Base-by-base conservation (phyloP, 2,329 filamentous ascomycete genomes). In the Pseudohalonectria lignicola region DNA sequence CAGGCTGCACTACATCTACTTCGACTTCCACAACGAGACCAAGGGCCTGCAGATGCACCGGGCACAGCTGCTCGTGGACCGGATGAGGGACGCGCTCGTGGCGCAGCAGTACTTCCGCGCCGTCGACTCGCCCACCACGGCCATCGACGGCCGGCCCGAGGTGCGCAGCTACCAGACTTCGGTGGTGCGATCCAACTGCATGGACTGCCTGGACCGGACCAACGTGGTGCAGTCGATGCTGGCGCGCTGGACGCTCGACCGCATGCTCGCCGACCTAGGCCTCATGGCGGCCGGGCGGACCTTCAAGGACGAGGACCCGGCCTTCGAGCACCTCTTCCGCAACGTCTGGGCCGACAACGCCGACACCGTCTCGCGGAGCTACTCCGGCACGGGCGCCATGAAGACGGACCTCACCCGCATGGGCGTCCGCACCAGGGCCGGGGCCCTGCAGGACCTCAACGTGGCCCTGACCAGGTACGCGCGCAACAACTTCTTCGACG, bases 331-430 rank as follows among this genome's bases (percentile, higher is more conserved):
- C 50, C 66, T 96, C 41, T 98, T 96, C 75, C 86, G 92, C 48
- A 96, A 96, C 60, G 71, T 96, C 13, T 98, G 92, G 92, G 92
- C 92, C 21, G 92, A 98, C 62, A 98, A 98, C 53, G 92, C 93
- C 40, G 92, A 98, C 57, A 82, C 93, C 18, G 88, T 98, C 25
- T 94, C 88, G 15, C 82, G 77, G 48, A 81, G 86, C 1, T 98
- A 98, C 60, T 92, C 92, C 1, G 92, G 92, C 39, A 98, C 93
- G 1, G 93, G 92, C 3, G 92, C 92, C 37, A 76, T 98, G 65
- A 98, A 98, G 72, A 98, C 92, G 0, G 93, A 98, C 57, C 86
- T 96, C 51, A 98, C 92, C 3, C 81, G 92, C n/a, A 86, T 86
- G 2, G 93, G 90, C 36, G 79, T 84, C 52, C 78, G 93, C 39